Evolutionary conservation across 2,329 filamentous ascomycete species (phyloP).

Genomic region (Sarocladium kiliense): DNA sequence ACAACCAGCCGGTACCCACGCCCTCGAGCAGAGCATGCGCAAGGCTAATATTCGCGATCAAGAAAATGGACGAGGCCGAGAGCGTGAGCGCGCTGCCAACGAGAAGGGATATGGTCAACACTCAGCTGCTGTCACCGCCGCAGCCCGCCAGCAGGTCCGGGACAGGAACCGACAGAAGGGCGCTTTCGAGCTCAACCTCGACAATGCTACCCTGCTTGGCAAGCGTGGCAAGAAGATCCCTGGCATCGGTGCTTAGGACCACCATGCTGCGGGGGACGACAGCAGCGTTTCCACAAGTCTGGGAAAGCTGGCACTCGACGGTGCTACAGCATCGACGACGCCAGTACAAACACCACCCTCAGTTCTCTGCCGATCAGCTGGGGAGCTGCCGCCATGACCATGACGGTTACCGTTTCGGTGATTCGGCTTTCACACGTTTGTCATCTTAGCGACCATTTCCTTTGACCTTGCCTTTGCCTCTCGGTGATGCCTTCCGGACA

Average conservation of each 20-base stretch:
- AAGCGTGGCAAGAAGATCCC: conserved; percentile 55
- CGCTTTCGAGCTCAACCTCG: conserved; percentile 85
- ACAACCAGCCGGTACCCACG: conserved; percentile 55
- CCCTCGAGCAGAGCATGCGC: conserved; percentile 82
- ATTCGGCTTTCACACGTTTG: background rate
- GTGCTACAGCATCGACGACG: background rate
- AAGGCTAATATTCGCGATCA: conserved; percentile 67
- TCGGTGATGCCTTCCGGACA: background rate
- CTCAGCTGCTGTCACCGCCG: conserved; percentile 75
- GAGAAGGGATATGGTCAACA: conserved; percentile 83
- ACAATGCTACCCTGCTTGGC: conserved; percentile 84
- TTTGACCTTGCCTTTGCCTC: background rate
- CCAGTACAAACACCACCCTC: background rate
- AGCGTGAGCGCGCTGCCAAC: conserved; percentile 21
- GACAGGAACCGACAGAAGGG: conserved; percentile 66
- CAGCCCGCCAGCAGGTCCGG: conserved; percentile 73
- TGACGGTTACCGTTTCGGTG: background rate
- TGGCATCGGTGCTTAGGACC: conserved; percentile 33
- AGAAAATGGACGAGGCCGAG: conserved; percentile 27
- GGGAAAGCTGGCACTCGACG: background rate
- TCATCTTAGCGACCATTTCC: background rate
- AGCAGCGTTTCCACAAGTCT: background rate
- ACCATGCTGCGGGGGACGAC: conserved; percentile 10
- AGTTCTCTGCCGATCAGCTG: background rate
- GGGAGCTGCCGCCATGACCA: background rate